Evolutionary conservation across 306 rosid species (phyloP).

Genomic region (Senna tora): DNA sequence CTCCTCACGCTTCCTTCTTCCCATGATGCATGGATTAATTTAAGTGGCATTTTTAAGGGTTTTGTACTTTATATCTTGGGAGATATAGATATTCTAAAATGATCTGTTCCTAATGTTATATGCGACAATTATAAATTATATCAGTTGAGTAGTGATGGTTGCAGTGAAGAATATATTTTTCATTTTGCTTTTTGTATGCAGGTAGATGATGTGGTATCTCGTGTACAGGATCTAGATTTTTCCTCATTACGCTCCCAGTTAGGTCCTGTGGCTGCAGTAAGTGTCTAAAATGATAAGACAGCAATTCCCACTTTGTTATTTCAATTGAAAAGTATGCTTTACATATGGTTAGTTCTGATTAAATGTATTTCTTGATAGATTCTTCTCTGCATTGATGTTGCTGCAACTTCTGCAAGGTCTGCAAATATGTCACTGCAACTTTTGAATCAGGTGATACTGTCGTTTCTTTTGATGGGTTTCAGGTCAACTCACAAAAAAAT

Average conservation of each 20-base stretch:
- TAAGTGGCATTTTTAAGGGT: conserved; percentile 23
- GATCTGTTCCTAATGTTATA: conserved; percentile 19
- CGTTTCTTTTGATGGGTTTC: conserved; percentile 24
- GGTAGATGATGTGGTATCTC: conserved; percentile 90
- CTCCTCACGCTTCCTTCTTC: background rate
- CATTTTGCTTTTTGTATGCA: conserved; percentile 42
- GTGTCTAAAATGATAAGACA: conserved; percentile 43
- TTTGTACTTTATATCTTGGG: conserved; percentile 23
- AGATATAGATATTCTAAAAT: conserved; percentile 34
- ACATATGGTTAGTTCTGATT: conserved; percentile 45
- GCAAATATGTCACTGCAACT: conserved; percentile 86
- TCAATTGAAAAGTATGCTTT: conserved; percentile 24
- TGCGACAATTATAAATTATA: conserved; percentile 29
- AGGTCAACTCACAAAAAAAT: conserved; percentile 4
- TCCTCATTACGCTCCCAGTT: conserved; percentile 83
- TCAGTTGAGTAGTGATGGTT: conserved; percentile 23
- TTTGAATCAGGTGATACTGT: conserved; percentile 78
- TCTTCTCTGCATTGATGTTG: conserved; percentile 95
- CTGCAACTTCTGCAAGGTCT: conserved; percentile 88
- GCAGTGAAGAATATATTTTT: conserved; percentile 5
- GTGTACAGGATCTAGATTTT: conserved; percentile 88
- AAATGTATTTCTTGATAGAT: conserved; percentile 62
- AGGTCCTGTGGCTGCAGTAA: conserved; percentile 91
- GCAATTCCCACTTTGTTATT: conserved; percentile 30
- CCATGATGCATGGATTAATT: conserved; percentile 7